Conservation (phyloP, 2,329 filamentous ascomycete genomes). For the Colletotrichum acutatum region DNA sequence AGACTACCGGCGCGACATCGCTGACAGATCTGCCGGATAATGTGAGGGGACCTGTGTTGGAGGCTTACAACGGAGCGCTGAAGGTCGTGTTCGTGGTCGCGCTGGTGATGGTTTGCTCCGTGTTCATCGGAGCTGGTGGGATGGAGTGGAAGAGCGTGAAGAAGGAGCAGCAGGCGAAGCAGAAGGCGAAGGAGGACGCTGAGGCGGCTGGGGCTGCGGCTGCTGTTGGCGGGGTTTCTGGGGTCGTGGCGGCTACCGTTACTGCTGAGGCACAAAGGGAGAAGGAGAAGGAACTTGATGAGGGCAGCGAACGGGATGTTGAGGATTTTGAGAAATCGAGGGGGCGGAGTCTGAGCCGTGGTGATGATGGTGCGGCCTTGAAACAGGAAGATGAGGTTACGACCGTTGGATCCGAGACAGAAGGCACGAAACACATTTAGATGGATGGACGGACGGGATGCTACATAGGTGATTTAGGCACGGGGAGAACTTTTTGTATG, state of each 20-base stretch:
- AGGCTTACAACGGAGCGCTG: conserved; percentile 71
- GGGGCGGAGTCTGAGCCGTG: neutral
- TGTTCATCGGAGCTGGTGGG: conserved; percentile 62
- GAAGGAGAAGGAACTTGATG: neutral
- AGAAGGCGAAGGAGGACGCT: conserved; percentile 12
- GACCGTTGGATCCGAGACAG: neutral
- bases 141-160: conserved; percentile 70
- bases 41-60: conserved; percentile 38
- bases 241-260: neutral
- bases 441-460: neutral
- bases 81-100: conserved; percentile 69
- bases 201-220: conserved; percentile 8
- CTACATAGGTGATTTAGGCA: neutral
- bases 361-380: neutral
- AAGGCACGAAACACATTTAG: neutral
- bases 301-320: neutral
- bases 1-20: conserved; percentile 32
- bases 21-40: conserved; percentile 40
- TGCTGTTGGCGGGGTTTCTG: neutral
- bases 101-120: conserved; percentile 63
- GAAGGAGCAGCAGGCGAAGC: conserved; percentile 38
- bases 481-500: neutral
- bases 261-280: neutral
- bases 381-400: neutral
- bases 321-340: neutral